Conservation (phyloP, 2,329 filamentous ascomycete genomes). For the Diaporthe vexans region DNA sequence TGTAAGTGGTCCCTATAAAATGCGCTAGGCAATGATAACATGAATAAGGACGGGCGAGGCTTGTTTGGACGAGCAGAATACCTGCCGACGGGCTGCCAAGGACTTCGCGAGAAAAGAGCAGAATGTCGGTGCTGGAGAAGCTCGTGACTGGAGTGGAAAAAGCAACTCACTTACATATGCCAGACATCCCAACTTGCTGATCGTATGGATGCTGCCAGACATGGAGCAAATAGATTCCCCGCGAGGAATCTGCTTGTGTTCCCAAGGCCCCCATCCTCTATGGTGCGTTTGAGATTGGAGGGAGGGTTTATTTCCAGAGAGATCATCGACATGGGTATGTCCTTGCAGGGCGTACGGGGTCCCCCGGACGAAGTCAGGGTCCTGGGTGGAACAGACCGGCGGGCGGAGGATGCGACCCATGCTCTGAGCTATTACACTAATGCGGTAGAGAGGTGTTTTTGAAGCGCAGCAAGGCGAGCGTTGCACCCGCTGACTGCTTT, state of each 20-base stretch:
- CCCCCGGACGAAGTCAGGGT: slow-evolving; percentile 34
- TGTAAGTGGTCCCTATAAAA: slow-evolving; percentile 35
- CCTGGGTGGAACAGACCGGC: slow-evolving; percentile 33
- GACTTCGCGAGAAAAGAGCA: background rate
- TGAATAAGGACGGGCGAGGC: slow-evolving; percentile 27
- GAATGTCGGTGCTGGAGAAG: slow-evolving; percentile 10
- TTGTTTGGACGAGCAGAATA: background rate
- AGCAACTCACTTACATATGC: slow-evolving; percentile 15
- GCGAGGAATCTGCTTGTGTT: background rate
- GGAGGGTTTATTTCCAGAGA: slow-evolving; percentile 24
- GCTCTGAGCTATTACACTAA: slow-evolving; percentile 12
- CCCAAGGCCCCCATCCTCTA: slow-evolving; percentile 25
- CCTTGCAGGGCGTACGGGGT: slow-evolving; percentile 30
- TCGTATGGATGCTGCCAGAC: background rate
- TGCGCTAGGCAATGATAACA: slow-evolving; percentile 33
- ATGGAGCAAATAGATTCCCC: background rate
- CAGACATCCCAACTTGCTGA: background rate
- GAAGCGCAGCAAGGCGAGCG: slow-evolving; percentile 14
- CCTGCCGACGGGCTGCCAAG: slow-evolving; percentile 6
- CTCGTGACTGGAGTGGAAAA: background rate
- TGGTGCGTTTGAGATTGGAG: slow-evolving; percentile 39
- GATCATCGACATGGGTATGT: slow-evolving; percentile 33
- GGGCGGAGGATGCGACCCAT: slow-evolving; percentile 32
- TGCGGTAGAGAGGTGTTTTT: slow-evolving; percentile 9
- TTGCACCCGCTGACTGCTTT: slow-evolving; percentile 13